These are phyloP conservation scores for Incumbomyces delicatus DNA, from an alignment of 2,329 filamentous ascomycete species.

Conservation along the genomic window DNA sequence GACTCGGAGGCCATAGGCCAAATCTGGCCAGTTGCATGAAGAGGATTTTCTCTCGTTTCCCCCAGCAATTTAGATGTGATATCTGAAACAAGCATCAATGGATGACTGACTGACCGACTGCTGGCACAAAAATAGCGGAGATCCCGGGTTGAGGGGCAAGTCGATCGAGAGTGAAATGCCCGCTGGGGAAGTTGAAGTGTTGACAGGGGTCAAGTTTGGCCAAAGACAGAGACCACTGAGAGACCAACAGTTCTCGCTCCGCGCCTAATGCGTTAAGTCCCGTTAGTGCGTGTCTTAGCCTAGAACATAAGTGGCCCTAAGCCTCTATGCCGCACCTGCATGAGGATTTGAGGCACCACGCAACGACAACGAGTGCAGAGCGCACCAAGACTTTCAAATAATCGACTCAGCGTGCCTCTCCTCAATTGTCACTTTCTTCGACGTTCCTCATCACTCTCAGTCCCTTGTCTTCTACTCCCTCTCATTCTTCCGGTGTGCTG, in stretches of 20 bases:
- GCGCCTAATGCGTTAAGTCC: too few species aligned
- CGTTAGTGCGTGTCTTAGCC: too few species aligned
- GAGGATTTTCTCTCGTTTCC: too few species aligned
- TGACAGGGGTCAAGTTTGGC: neutral
- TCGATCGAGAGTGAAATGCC: neutral
- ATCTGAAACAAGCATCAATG: too few species aligned
- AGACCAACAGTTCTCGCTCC: neutral
- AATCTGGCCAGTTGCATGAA: too few species aligned
- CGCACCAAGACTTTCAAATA: neutral
- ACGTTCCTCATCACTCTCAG: constrained; percentile 26
- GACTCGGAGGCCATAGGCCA: too few species aligned
- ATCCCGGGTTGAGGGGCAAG: neutral
- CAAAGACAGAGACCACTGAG: constrained; percentile 1
- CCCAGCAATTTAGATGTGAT: too few species aligned
- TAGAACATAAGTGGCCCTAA: too few species aligned
- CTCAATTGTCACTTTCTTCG: constrained; percentile 18
- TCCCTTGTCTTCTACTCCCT: constrained; percentile 29
- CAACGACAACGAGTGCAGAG: neutral
- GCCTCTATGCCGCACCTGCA: too few species aligned
- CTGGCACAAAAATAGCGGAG: too few species aligned
- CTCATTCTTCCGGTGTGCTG: constrained; percentile 18
- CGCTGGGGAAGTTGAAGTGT: neutral
- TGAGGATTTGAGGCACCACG: neutral
- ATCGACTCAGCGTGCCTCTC: constrained; percentile 6
- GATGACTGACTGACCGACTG: too few species aligned